These are phyloP conservation scores for Cyclostephanos invisitatus DNA, from an alignment of 108 stramenopile genomes.

Conservation along the genomic window DNA sequence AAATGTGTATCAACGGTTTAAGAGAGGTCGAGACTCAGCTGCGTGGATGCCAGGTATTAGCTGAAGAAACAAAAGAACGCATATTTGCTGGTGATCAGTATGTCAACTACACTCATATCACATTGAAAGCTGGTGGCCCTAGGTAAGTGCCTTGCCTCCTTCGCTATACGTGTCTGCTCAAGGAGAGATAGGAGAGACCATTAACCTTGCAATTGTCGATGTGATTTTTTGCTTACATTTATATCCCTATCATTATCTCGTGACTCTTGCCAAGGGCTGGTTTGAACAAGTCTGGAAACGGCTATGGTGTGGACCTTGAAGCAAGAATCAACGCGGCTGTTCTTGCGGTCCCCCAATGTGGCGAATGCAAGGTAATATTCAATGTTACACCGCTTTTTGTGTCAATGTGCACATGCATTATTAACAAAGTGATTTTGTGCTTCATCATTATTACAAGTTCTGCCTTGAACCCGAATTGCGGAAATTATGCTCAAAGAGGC, in stretches of 20 bases:
- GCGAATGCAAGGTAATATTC: constrained; percentile 60
- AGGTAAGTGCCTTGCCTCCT: not conserved
- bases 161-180: not conserved
- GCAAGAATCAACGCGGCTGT: constrained; percentile 72
- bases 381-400: not conserved
- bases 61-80: constrained; percentile 68
- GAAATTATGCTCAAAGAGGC: constrained; percentile 67
- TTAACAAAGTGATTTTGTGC: not conserved
- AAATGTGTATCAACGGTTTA: constrained; percentile 62
- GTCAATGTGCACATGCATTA: constrained; percentile 1
- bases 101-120: constrained; percentile 85
- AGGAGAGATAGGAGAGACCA: not conserved
- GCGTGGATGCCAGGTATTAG: constrained; percentile 64
- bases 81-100: constrained; percentile 84
- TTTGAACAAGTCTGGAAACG: constrained; percentile 42
- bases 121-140: constrained; percentile 75
- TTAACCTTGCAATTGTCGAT: not conserved
- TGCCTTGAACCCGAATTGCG: constrained; percentile 57
- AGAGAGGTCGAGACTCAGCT: constrained; percentile 86
- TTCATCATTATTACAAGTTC: constrained; percentile 25
- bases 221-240: not conserved
- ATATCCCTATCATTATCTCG: not conserved
- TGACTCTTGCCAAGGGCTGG: constrained; percentile 21
- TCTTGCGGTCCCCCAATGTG: constrained; percentile 76
- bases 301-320: constrained; percentile 80